Conservation (phyloP, 1,139 yeast genomes). For the Pichia sp. region DNA sequence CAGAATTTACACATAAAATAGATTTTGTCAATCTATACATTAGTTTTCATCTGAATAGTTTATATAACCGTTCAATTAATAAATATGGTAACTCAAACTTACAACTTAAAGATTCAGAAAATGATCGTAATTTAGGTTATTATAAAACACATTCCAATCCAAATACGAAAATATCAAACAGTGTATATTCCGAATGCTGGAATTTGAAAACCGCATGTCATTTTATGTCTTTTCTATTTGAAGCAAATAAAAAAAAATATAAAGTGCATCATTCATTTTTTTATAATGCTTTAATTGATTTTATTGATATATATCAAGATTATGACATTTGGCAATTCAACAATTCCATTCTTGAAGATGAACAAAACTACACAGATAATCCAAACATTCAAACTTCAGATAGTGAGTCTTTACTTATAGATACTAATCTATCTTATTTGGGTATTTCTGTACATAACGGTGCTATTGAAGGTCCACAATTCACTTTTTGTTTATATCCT, state of each 20-base stretch:
- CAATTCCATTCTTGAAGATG: conserved; percentile 14
- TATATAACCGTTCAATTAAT: conserved; percentile 5
- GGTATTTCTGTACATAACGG: conserved; percentile 32
- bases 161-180: conserved; percentile 45
- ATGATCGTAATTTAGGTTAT: conserved; percentile 29
- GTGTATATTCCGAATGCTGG: conserved; percentile 78
- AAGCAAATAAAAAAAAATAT: conserved; percentile 39
- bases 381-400: conserved; percentile 37
- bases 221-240: conserved; percentile 48
- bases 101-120: conserved; percentile 14
- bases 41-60: conserved; percentile 50
- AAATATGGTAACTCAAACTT: conserved; percentile 6
- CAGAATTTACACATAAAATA: conserved; percentile 42
- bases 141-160: neutral
- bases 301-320: conserved; percentile 67
- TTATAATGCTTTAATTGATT: conserved; percentile 80
- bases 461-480: conserved; percentile 27
- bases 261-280: conserved; percentile 49
- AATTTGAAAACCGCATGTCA: conserved; percentile 62
- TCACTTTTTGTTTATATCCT: conserved; percentile 77
- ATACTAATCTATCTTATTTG: conserved; percentile 23
- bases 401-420: conserved; percentile 38
- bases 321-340: conserved; percentile 73
- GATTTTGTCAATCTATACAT: conserved; percentile 58
- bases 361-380: conserved; percentile 14